These are phyloP conservation scores for Populus alba DNA, from an alignment of 345 rosid species.

Conservation along the genomic window DNA sequence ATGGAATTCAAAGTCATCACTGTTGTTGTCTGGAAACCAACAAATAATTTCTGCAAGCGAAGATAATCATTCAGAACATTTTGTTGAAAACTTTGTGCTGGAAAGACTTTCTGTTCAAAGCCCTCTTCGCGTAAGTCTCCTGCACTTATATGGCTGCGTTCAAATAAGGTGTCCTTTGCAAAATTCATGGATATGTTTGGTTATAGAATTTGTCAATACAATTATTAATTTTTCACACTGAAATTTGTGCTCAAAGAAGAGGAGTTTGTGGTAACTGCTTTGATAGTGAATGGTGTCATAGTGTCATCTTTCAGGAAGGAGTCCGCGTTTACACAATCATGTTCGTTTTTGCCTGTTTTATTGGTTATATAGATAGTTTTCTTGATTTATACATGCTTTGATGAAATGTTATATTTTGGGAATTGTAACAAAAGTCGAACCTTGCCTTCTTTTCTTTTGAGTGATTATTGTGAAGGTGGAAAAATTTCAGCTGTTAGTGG, in stretches of 20 bases:
- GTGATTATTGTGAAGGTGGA: neutral
- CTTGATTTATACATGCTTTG: neutral
- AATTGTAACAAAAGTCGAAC: neutral
- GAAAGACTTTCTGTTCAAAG: slow-evolving; percentile 94
- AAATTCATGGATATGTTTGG: neutral
- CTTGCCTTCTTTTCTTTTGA: neutral
- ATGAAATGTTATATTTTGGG: too few relatives aligned
- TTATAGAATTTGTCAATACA: neutral
- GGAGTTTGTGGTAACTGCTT: neutral
- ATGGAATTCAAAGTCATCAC: slow-evolving; percentile 71
- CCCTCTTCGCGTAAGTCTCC: slow-evolving; percentile 74
- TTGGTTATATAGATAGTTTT: neutral
- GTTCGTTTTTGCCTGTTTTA: neutral
- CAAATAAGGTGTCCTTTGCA: neutral
- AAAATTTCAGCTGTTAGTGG: slow-evolving; percentile 8
- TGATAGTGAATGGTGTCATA: neutral
- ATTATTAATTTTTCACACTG: neutral
- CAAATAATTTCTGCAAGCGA: slow-evolving; percentile 36
- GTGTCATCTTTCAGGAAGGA: neutral
- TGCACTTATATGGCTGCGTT: neutral
- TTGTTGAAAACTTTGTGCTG: slow-evolving; percentile 90
- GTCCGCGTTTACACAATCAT: neutral
- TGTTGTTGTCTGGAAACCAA: slow-evolving; percentile 59
- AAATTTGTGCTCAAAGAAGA: neutral
- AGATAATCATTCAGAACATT: slow-evolving; percentile 58